Conservation (phyloP, 2,329 filamentous ascomycete genomes). For the Neofusicoccum kwambonambiense region DNA sequence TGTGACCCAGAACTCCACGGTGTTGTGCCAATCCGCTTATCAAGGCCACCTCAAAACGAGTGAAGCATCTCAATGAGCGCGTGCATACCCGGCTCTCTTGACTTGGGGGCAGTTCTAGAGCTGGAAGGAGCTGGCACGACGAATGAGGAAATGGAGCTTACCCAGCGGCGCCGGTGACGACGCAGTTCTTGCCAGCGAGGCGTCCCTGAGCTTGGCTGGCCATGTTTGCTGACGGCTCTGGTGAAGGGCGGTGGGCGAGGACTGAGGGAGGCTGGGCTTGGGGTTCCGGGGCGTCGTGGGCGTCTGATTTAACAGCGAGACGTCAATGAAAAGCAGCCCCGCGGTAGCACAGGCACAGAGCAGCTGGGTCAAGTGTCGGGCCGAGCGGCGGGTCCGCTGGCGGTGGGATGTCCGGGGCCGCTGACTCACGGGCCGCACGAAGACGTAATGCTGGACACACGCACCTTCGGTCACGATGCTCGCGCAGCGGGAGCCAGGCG, state of each 20-base stretch:
- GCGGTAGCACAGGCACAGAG: neutral
- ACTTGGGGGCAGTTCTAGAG: no score
- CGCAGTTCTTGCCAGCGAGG: slow-evolving; percentile 64
- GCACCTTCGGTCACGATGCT: neutral
- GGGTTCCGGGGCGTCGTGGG: neutral
- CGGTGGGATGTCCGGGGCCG: slow-evolving; percentile 10
- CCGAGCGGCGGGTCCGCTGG: slow-evolving; percentile 6
- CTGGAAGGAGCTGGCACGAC: neutral
- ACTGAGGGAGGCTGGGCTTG: slow-evolving; percentile 11
- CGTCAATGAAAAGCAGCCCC: slow-evolving; percentile 14
- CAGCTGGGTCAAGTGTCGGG: slow-evolving; percentile 3
- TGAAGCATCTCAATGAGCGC: neutral
- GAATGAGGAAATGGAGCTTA: slow-evolving; percentile 47
- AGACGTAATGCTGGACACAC: slow-evolving; percentile 1
- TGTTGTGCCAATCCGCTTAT: neutral
- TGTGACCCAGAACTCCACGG: no score
- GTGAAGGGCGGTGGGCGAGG: slow-evolving; percentile 9
- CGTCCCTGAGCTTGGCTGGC: slow-evolving; percentile 39
- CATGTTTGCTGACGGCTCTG: slow-evolving; percentile 39
- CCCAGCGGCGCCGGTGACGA: slow-evolving; percentile 85
- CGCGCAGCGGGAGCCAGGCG: neutral
- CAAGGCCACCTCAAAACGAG: neutral
- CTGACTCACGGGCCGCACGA: slow-evolving; percentile 1
- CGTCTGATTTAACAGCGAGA: neutral
- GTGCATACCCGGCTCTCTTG: neutral